Evolutionary conservation across 345 rosid species (phyloP), one percentile per base, ranked within the genome.

Genomic region (Syzygium oleosum): DNA sequence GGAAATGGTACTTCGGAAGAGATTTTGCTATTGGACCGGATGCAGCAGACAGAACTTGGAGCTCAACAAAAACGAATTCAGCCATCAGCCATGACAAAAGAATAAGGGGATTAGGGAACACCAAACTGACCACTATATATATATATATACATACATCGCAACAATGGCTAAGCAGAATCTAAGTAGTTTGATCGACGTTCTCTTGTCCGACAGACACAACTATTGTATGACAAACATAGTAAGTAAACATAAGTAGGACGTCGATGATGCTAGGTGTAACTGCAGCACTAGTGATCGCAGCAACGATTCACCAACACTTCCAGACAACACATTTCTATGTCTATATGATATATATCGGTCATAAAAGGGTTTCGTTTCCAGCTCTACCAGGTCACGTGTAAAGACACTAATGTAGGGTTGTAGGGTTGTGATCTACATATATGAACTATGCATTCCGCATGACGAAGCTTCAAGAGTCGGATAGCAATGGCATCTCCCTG

Each of bases 391-490:
- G 80, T 73, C 49, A 38, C 25, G 14, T 34, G 80, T 73, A 38
- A 73, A 2, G 80, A 34, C 80, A 4, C 80, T 17, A 34, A 41
- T 17, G 4, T 2, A 38, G 49, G 80, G 80, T 73, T 38, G 80
- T 73, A 4, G 43, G 43, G 43, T 4, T 38, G 43, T 41, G 43
- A 41, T 41, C 43, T 41, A 73, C 80, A 38, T 85, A 29, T 9
- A 54, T 54, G 83, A 73, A 84, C 59, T 51, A 56, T 87, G 85
- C 84, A 83, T 79, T 85, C 83, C 0, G 49, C 49, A 19, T 9
- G 83, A 73, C 14, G 12, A 53, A 53, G 54, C 61, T 7, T 73
- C 55, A 88, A 10, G 95, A 88, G 87, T 93, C 95, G 6, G 96
- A 93, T 91, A 91, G 53, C 15, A 17, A 86, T 5, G 38, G 17